Conservation (phyloP, 2,329 filamentous ascomycete species). For the Fonsecaea pugnacius region DNA sequence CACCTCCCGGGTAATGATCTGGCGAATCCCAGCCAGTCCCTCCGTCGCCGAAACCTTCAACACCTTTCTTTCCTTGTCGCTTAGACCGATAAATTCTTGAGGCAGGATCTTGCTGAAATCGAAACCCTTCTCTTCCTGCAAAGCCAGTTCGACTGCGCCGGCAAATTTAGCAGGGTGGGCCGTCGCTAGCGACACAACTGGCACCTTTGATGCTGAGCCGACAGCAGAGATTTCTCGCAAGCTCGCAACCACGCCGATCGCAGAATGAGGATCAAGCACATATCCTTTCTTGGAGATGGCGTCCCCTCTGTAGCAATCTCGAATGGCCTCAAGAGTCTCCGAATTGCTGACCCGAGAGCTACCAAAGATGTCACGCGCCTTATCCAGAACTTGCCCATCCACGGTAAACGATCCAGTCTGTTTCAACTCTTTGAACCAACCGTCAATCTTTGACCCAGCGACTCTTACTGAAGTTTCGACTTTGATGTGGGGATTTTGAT, state of each 20-base stretch:
- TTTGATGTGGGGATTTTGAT: slow-evolving; percentile 32
- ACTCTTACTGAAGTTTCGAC: slow-evolving; percentile 26
- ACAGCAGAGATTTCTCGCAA: slow-evolving; percentile 62
- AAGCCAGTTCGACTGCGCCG: slow-evolving; percentile 77
- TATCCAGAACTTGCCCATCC: slow-evolving; percentile 70
- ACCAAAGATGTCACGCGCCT: slow-evolving; percentile 75
- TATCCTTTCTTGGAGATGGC: slow-evolving; percentile 63
- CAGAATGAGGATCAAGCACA: slow-evolving; percentile 89
- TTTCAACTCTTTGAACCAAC: slow-evolving; percentile 83
- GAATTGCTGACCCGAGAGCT: slow-evolving; percentile 71
- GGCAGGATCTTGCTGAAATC: slow-evolving; percentile 79
- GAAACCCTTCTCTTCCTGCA: slow-evolving; percentile 73
- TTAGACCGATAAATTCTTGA: slow-evolving; percentile 77
- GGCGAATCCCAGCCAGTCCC: slow-evolving; percentile 74
- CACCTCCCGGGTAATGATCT: slow-evolving; percentile 75
- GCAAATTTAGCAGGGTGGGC: slow-evolving; percentile 97
- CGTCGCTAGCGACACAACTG: slow-evolving; percentile 74
- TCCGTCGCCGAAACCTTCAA: slow-evolving; percentile 66
- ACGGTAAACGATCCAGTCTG: slow-evolving; percentile 80
- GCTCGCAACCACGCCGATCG: slow-evolving; percentile 81
- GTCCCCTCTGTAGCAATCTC: slow-evolving; percentile 55
- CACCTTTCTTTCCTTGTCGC: slow-evolving; percentile 75
- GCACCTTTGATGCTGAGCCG: slow-evolving; percentile 17
- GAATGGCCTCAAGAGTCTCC: slow-evolving; percentile 71
- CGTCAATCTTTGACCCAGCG: slow-evolving; percentile 70